A percentile compares a stretch with the other conserved stretches of the same genome.
phyloP scores from a whole-genome alignment of 768 basidiomycete species.

The Coprinopsis marcescibilis region DNA sequence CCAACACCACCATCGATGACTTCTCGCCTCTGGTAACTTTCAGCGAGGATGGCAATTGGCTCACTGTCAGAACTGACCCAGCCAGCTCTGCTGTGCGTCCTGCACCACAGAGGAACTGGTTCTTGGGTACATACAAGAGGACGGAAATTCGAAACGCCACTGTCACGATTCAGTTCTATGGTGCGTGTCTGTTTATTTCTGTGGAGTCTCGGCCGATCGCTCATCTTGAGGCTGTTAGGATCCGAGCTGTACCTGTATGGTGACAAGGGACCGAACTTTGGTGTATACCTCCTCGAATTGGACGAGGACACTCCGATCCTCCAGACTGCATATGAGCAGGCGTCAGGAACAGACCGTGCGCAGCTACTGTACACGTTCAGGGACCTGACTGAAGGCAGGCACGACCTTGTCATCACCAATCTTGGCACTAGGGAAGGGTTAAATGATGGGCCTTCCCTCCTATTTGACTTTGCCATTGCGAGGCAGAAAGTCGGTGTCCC shows the following conservation, averaged over 20 bases:
- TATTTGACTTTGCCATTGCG: conserved; percentile 1
- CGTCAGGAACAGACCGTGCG: background rate
- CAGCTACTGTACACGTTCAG: background rate
- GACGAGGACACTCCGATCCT: background rate
- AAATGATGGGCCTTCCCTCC: background rate
- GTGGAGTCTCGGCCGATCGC: background rate
- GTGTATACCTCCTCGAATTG: background rate
- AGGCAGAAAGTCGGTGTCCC: background rate
- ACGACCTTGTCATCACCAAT: background rate
- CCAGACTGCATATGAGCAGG: background rate
- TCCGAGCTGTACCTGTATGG: conserved; percentile 2
- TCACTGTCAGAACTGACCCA: background rate
- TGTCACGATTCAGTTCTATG: conserved; percentile 1
- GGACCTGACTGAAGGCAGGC: background rate
- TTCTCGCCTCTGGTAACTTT: conserved; percentile 2
- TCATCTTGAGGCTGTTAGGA: background rate
- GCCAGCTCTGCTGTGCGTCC: background rate
- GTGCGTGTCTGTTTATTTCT: background rate
- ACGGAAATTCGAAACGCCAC: background rate
- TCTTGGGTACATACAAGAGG: background rate
- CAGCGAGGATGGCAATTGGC: background rate
- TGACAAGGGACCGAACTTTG: background rate
- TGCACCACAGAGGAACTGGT: background rate
- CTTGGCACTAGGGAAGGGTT: conserved; percentile 1
- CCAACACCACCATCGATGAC: conserved; percentile 5